phyloP scores from a whole-genome alignment of 306 rosid genomes.

The Gastrolobium bilobum region DNA sequence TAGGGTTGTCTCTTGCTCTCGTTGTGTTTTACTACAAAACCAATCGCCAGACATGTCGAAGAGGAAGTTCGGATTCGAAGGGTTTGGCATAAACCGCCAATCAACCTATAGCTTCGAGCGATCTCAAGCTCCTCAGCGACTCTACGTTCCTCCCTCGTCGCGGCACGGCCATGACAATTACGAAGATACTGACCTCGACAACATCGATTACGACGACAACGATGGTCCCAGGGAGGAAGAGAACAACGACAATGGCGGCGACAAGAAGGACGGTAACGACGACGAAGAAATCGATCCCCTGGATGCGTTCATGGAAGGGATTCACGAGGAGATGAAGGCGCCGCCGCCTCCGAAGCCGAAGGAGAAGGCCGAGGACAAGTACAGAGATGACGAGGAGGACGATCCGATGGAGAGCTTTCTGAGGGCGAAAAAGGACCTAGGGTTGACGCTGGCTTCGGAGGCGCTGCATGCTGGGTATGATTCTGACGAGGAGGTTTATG shows the following conservation, averaged over 20 bases:
- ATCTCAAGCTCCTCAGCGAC: slow-evolving; percentile 82
- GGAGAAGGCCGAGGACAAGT: slow-evolving; percentile 80
- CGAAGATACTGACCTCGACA: slow-evolving; percentile 86
- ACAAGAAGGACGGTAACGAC: slow-evolving; percentile 39
- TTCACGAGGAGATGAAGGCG: slow-evolving; percentile 87
- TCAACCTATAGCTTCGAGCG: slow-evolving; percentile 87
- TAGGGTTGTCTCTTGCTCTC: slow-evolving; percentile 50
- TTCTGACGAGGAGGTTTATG: slow-evolving; percentile 98
- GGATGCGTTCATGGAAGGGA: slow-evolving; percentile 97
- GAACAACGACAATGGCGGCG: slow-evolving; percentile 22
- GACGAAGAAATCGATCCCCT: slow-evolving; percentile 89
- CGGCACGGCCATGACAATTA: slow-evolving; percentile 82
- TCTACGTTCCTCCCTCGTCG: slow-evolving; percentile 90
- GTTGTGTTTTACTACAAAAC: neutral
- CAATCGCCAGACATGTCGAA: slow-evolving; percentile 68
- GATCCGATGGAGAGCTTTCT: slow-evolving; percentile 95
- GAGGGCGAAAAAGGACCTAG: slow-evolving; percentile 89
- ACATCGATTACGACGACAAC: slow-evolving; percentile 74
- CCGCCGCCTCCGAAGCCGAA: slow-evolving; percentile 78
- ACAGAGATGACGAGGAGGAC: slow-evolving; percentile 81
- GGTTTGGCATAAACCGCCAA: slow-evolving; percentile 92
- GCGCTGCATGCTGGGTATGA: slow-evolving; percentile 90
- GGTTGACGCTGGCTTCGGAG: slow-evolving; percentile 87
- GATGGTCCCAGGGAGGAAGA: slow-evolving; percentile 47
- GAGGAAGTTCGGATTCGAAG: slow-evolving; percentile 93